These are phyloP conservation scores for Xylaria sp. DNA, from an alignment of 2,329 filamentous ascomycete species.

Conservation along the genomic window DNA sequence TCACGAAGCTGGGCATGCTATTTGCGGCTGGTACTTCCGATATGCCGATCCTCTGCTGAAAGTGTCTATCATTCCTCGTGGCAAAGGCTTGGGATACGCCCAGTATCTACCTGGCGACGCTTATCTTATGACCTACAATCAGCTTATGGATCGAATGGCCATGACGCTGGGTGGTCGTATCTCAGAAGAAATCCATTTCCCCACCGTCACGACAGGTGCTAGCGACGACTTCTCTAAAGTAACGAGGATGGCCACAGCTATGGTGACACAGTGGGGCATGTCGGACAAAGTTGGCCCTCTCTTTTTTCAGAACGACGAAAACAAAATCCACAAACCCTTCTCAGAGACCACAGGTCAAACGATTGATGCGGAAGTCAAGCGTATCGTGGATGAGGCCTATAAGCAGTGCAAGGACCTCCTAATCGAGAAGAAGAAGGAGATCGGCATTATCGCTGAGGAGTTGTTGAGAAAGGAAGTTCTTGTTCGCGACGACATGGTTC, in stretches of 20 bases:
- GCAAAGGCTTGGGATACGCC: slow-evolving; percentile 92
- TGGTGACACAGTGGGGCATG: slow-evolving; percentile 99
- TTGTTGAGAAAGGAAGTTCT: slow-evolving; percentile 91
- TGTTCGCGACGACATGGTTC: slow-evolving; percentile 88
- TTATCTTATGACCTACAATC: slow-evolving; percentile 94
- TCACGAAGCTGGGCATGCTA: slow-evolving; percentile 97
- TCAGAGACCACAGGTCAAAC: slow-evolving; percentile 91
- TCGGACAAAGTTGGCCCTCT: slow-evolving; percentile 91
- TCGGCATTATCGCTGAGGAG: slow-evolving; percentile 92
- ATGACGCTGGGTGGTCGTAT: slow-evolving; percentile 98
- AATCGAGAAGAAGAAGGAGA: slow-evolving; percentile 84
- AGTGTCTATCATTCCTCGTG: slow-evolving; percentile 97
- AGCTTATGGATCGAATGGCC: slow-evolving; percentile 99
- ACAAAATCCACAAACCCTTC: slow-evolving; percentile 92
- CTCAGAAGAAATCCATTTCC: slow-evolving; percentile 95
- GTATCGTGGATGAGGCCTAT: slow-evolving; percentile 93
- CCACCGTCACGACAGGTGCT: slow-evolving; percentile 93
- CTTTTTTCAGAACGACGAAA: slow-evolving; percentile 86
- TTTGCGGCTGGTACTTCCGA: slow-evolving; percentile 97
- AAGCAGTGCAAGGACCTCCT: slow-evolving; percentile 87
- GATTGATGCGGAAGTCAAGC: slow-evolving; percentile 90
- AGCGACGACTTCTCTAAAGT: slow-evolving; percentile 99
- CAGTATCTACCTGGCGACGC: slow-evolving; percentile 97
- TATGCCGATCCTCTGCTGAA: slow-evolving; percentile 97
- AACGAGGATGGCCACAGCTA: slow-evolving; percentile 91